Base-by-base conservation (phyloP, 2,329 filamentous ascomycete species). In the Ascosphaera apis region DNA sequence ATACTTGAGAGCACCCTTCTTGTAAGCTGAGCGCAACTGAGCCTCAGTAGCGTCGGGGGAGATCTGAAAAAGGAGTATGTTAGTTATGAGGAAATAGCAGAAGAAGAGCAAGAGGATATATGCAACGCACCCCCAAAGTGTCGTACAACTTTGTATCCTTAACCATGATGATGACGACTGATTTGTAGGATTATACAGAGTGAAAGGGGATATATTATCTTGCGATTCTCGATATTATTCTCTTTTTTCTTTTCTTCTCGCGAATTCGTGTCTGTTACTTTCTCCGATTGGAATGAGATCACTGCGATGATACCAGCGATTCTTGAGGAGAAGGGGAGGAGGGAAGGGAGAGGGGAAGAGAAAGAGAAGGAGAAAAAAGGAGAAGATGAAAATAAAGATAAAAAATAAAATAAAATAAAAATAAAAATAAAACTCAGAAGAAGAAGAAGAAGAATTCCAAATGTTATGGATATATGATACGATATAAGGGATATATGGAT, bases 1-100 rank as follows among this genome's bases (percentile, higher is more conserved):
- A 47, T 82, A 72, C 55, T 76, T 83, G 42, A 98, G 66, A 15
- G 88, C 88, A 39, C 80, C 73, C 56, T 91, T 93, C 54, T 84
- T 81, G 61, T 98, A 98, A 25, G 86, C 83, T 51, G 84, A 83
- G 65, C 88, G 93, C 45, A 98, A 63, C 59, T 93, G 78, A 46
- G 75, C 64, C 49, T 95, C 86, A 40, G 76, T 76, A 45, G 79
- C 80, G 49, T 69, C 73, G 44, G 81, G 76, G 48, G 77, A 44
- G 46, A 91, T 79, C 81, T 91, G 45, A 18, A 13, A 15, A 33
- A n/a, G 36, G 31, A 28, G 31, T 31, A 12, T 33, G 33, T 27
- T 4, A 18, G 13, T 3, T 17, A 15, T 28, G 27, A 33, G 19
- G 19, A 16, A 13, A 12, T 21, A 33, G 15, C 13, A 50, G 43